Conservation (phyloP, 192 early-diverging fungal species). For the Dissophora globulifera region DNA sequence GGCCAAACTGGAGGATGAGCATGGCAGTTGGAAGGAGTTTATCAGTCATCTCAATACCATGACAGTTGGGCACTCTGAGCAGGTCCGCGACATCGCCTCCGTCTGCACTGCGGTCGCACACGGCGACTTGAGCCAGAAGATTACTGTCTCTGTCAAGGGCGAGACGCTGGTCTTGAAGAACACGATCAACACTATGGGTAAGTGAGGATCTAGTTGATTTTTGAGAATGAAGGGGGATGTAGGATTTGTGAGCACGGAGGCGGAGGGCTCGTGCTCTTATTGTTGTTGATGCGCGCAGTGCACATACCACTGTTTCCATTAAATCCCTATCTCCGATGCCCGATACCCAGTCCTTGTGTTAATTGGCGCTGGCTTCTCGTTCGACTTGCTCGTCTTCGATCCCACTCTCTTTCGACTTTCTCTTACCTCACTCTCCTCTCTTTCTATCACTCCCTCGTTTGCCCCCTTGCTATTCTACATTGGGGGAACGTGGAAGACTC, state of each 20-base stretch:
- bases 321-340: too few relatives aligned
- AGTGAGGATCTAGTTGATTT: slow-evolving; percentile 9
- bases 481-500: too few relatives aligned
- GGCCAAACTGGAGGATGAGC: slow-evolving; percentile 54
- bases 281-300: too few relatives aligned
- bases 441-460: slow-evolving; percentile 1
- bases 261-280: too few relatives aligned
- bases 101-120: slow-evolving; percentile 76
- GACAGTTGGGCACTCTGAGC: slow-evolving; percentile 65
- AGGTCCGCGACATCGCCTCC: slow-evolving; percentile 75
- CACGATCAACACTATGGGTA: slow-evolving; percentile 82
- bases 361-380: too few relatives aligned
- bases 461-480: too few relatives aligned
- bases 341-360: too few relatives aligned
- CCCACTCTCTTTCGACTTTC: too few relatives aligned
- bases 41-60: slow-evolving; percentile 68
- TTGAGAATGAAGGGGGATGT: not conserved
- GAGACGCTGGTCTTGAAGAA: slow-evolving; percentile 76
- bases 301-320: too few relatives aligned
- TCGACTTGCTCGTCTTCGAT: too few relatives aligned
- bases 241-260: not conserved
- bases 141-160: slow-evolving; percentile 74
- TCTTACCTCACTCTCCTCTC: not conserved
- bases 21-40: slow-evolving; percentile 68
- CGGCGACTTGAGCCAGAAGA: slow-evolving; percentile 74